These are phyloP conservation scores for Botrytis medusae DNA, from an alignment of 2,329 filamentous ascomycete genomes.

Conservation along the genomic window DNA sequence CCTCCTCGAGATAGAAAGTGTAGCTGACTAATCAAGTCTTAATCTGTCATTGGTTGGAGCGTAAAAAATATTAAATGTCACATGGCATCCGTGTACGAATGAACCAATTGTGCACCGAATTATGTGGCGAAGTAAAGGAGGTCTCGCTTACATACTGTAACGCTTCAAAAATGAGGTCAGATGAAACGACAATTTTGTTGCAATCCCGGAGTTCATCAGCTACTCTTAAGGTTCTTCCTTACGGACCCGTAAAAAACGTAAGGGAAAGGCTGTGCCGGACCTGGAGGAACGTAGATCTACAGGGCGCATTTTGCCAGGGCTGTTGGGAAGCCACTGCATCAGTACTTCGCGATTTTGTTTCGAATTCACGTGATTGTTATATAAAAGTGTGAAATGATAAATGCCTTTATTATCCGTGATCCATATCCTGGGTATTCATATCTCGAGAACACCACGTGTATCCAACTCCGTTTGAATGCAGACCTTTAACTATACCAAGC, in stretches of 20 bases:
- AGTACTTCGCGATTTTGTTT: not conserved
- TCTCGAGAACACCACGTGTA: not conserved
- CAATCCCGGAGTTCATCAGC: not conserved
- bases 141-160: constrained; percentile 13
- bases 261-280: not conserved
- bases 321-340: not conserved
- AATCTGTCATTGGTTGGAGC: not conserved
- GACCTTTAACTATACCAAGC: not conserved
- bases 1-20: not conserved
- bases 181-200: not conserved
- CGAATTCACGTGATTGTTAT: constrained; percentile 1
- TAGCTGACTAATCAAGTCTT: not conserved
- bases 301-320: not conserved
- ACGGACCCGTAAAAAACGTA: not conserved
- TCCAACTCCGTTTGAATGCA: constrained; percentile 17
- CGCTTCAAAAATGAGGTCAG: not conserved
- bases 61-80: not conserved
- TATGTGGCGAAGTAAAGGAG: not conserved
- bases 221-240: not conserved
- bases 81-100: not conserved
- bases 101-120: constrained; percentile 1
- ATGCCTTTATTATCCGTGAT: constrained; percentile 1
- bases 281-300: not conserved
- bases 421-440: constrained; percentile 20
- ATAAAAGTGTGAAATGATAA: not conserved